phyloP scores from a whole-genome alignment of 495 filamentous ascomycete species.

The Niebla homalea region DNA sequence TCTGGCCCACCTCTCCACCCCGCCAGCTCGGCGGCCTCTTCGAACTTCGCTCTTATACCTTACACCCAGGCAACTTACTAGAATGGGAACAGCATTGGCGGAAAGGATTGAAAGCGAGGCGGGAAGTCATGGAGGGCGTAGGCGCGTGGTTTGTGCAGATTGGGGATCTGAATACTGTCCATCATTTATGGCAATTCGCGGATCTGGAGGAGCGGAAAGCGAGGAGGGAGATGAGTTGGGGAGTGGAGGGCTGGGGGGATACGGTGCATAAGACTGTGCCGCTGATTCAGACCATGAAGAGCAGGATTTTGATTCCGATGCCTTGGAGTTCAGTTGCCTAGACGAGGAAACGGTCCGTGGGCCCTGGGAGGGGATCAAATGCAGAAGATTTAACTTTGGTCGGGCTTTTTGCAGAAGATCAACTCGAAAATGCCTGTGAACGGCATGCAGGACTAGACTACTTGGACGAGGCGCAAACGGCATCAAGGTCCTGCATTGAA shows the following conservation, averaged over 20 bases:
- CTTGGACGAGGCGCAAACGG: no score
- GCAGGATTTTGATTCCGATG: conserved; percentile 83
- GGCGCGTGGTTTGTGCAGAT: conserved; percentile 99
- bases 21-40: conserved; percentile 85
- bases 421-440: no score
- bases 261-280: conserved; percentile 98
- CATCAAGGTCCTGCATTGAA: no score
- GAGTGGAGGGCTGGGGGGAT: conserved; percentile 88
- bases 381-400: no score
- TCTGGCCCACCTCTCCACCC: conserved; percentile 93
- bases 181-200: conserved; percentile 98
- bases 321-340: conserved; percentile 88
- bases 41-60: conserved; percentile 91
- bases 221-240: conserved; percentile 87
- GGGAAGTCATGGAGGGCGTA: conserved; percentile 96
- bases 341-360: background rate
- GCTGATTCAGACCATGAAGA: conserved; percentile 92
- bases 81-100: conserved; percentile 99
- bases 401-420: no score
- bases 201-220: conserved; percentile 88
- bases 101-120: conserved; percentile 73
- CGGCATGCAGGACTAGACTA: no score
- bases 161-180: conserved; percentile 91
- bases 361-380: no score
- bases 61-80: conserved; percentile 86